These are phyloP conservation scores for Acacia melanoxylon DNA, from an alignment of 306 rosid species.

Conservation along the genomic window DNA sequence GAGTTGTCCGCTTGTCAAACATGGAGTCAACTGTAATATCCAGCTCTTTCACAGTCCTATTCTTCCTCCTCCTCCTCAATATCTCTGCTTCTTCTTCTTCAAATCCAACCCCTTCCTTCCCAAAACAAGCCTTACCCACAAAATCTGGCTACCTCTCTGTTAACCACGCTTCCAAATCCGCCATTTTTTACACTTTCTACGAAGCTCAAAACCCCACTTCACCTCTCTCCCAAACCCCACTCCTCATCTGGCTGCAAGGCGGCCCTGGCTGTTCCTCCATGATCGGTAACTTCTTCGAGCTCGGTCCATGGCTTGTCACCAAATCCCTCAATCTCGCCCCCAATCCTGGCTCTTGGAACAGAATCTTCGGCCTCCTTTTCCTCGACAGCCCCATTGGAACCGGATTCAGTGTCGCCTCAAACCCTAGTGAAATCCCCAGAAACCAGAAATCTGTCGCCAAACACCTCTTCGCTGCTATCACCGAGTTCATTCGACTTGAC, in stretches of 20 bases:
- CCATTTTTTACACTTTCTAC: slow-evolving; percentile 78
- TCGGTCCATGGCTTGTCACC: neutral
- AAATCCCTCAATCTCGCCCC: slow-evolving; percentile 39
- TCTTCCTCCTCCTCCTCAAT: slow-evolving; percentile 13
- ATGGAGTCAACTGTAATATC: slow-evolving; percentile 6
- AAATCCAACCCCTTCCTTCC: slow-evolving; percentile 33
- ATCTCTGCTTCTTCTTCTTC: slow-evolving; percentile 8
- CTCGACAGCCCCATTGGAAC: slow-evolving; percentile 83
- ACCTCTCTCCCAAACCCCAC: neutral
- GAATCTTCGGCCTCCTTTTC: slow-evolving; percentile 61
- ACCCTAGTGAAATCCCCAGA: slow-evolving; percentile 57
- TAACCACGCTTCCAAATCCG: slow-evolving; percentile 42
- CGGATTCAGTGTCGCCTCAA: slow-evolving; percentile 73
- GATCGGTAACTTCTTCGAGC: neutral
- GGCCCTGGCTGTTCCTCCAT: neutral
- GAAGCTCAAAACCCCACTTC: slow-evolving; percentile 54
- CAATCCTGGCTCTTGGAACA: slow-evolving; percentile 75
- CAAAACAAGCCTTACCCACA: slow-evolving; percentile 66
- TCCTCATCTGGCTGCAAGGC: neutral
- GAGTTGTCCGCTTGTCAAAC: neutral
- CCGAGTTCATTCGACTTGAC: neutral
- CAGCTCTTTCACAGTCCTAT: neutral
- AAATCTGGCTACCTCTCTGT: slow-evolving; percentile 74
- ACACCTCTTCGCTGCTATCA: neutral
- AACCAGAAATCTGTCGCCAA: slow-evolving; percentile 36